Percentiles rank a stretch among this genome's conserved stretches.
Evolutionary conservation across 2,329 filamentous ascomycete genomes (phyloP).

Genomic region (Clarireedia monteithiana): DNA sequence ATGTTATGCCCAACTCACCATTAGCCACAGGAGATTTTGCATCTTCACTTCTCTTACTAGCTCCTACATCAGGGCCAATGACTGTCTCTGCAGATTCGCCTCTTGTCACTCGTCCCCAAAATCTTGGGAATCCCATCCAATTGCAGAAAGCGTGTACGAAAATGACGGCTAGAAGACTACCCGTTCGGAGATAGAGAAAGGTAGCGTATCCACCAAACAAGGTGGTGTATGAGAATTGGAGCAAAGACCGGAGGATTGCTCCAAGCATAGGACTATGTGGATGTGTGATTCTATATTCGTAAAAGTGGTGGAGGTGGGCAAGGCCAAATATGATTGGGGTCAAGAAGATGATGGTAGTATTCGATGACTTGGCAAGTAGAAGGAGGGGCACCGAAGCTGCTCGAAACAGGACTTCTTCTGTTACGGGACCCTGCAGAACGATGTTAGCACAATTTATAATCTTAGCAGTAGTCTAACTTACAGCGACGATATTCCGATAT

Average conservation of each 20-base stretch:
- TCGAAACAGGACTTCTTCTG: constrained; percentile 91
- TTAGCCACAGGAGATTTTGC: constrained; percentile 16
- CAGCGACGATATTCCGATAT: constrained; percentile 82
- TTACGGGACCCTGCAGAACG: constrained; percentile 60
- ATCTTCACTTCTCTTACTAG: constrained; percentile 34
- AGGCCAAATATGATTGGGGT: constrained; percentile 87
- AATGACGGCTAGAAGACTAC: constrained; percentile 69
- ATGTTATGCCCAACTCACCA: constrained; percentile 38
- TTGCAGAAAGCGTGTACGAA: constrained; percentile 86
- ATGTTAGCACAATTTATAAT: not conserved
- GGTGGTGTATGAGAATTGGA: constrained; percentile 87
- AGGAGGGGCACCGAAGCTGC: constrained; percentile 79
- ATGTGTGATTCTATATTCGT: constrained; percentile 81
- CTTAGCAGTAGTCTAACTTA: constrained; percentile 37
- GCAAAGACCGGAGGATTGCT: constrained; percentile 61
- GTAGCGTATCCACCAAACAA: constrained; percentile 90
- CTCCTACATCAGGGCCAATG: constrained; percentile 21
- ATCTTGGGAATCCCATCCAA: constrained; percentile 75
- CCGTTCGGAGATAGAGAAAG: constrained; percentile 80
- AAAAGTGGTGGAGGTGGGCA: constrained; percentile 91
- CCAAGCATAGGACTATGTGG: constrained; percentile 57
- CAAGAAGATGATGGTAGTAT: constrained; percentile 59
- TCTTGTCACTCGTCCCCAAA: constrained; percentile 69
- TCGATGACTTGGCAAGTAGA: constrained; percentile 53
- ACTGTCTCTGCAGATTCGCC: constrained; percentile 14